Evolutionary conservation across 352 stramenopile species (phyloP), one percentile per base, ranked within the genome.

Genomic region (Phytopythium oedochilum): DNA sequence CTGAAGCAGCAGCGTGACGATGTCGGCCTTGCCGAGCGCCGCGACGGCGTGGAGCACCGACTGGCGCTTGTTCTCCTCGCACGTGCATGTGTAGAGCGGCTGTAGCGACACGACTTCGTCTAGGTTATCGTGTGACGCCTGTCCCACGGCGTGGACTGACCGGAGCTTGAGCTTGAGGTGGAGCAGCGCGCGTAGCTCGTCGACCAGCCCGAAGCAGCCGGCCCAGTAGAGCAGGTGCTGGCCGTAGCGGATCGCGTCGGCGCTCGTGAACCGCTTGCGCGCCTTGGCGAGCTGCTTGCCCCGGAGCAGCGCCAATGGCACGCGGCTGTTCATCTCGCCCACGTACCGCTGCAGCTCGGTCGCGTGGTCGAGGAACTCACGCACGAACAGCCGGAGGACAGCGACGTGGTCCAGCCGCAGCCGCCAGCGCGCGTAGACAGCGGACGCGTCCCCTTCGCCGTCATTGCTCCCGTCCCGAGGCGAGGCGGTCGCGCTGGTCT

Each of bases 151-250:
- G 10, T 42, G 31, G 5, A 29, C 22, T 3, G 32, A 39, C 26
- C 47, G 47, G 18, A 42, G 26, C 48, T 59, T 23, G 20, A 34
- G 48, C 36, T 23, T 25, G 17, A 45, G 17, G 25, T 45, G 35
- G 11, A 92, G 65, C 28, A 90, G 63, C 17, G 60, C 67, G 11
- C 60, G 63, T 22, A 87, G 75, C 22, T 87, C 68, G 1, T 73
- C 59, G 4, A 77, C 68, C n/a, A 89, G 55, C 0, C 81, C 81
- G 34, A 92, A 88, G 32, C 82, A 87, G 25, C 71, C 76, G 22
- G 67, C 73, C 78, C 82, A 92, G 55, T 89, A 92, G 11, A 92
- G 58, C 51, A 92, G 49, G 38, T 92, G 82, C 57, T 92, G 82
- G 3, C 79, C 82, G 32, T 92, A 92, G 0, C 82, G 77, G 31